Percentiles rank a stretch among this genome's conserved stretches.
phyloP scores from a whole-genome alignment of 2,329 filamentous ascomycete genomes.

The Didymella sp. region DNA sequence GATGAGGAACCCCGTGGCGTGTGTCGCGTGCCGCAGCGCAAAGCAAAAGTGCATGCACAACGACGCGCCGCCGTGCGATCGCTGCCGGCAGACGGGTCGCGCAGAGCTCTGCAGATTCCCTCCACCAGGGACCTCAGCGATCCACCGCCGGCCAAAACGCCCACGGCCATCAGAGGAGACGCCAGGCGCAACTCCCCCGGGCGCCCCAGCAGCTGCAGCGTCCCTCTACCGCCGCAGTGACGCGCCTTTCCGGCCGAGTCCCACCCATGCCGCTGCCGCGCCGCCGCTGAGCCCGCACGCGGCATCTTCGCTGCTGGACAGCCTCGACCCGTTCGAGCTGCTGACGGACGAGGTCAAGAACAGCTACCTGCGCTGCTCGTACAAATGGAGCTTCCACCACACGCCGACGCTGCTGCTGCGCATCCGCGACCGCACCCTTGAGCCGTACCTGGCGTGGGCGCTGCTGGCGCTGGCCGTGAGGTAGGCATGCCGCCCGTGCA shows the following conservation, averaged over 20 bases:
- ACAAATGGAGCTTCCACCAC: slow-evolving; percentile 55
- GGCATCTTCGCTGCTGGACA: slow-evolving; percentile 40
- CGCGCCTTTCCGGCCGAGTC: slow-evolving; percentile 37
- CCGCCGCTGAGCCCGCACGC: slow-evolving; percentile 31
- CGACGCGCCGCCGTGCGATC: slow-evolving; percentile 49
- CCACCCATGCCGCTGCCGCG: slow-evolving; percentile 26
- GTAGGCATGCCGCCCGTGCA: slow-evolving; percentile 29
- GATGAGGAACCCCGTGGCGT: slow-evolving; percentile 52
- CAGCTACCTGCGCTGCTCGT: slow-evolving; percentile 50
- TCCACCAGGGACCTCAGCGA: slow-evolving; percentile 47
- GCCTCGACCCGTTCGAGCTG: slow-evolving; percentile 49
- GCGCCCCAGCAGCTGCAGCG: slow-evolving; percentile 17
- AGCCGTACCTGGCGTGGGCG: slow-evolving; percentile 52
- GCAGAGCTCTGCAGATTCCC: slow-evolving; percentile 47
- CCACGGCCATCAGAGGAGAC: slow-evolving; percentile 39
- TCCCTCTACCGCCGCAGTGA: slow-evolving; percentile 30
- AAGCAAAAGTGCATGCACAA: slow-evolving; percentile 52
- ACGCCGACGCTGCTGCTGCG: slow-evolving; percentile 49
- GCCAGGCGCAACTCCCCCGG: slow-evolving; percentile 25
- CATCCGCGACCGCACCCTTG: slow-evolving; percentile 49
- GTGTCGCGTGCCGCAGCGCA: slow-evolving; percentile 48
- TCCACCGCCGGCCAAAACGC: slow-evolving; percentile 49
- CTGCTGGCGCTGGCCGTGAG: slow-evolving; percentile 51
- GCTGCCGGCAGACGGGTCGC: slow-evolving; percentile 46
- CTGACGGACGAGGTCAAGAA: slow-evolving; percentile 53